These are phyloP conservation scores for Ceratocystis albifundus DNA, from an alignment of 2,329 filamentous ascomycete genomes.

Conservation along the genomic window DNA sequence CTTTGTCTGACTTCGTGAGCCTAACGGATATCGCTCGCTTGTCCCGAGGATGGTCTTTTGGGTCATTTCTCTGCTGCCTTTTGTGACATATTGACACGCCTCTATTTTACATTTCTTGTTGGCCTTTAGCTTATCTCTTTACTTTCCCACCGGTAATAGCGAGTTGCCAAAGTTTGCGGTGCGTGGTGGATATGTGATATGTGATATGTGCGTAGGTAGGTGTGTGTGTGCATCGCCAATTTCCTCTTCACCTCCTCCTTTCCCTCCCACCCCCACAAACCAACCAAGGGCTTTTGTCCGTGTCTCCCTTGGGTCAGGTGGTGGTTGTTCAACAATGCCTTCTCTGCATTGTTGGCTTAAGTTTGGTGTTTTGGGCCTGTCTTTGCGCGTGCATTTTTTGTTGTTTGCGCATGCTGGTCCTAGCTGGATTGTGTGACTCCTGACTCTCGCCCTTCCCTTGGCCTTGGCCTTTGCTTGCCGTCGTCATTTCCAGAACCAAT, in stretches of 20 bases:
- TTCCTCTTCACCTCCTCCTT: background rate
- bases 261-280: too few species aligned
- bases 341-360: background rate
- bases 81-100: too few species aligned
- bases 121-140: background rate
- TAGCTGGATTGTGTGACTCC: background rate
- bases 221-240: background rate
- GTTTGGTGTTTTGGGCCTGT: background rate
- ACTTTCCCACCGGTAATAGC: slow-evolving; percentile 1
- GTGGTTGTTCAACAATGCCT: background rate
- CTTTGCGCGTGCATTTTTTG: background rate
- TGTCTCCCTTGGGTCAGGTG: too few species aligned
- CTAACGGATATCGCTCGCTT: too few species aligned
- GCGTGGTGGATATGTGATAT: background rate
- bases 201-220: background rate
- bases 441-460: background rate
- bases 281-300: too few species aligned
- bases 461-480: background rate
- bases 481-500: slow-evolving; percentile 3
- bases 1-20: too few species aligned
- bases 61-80: too few species aligned
- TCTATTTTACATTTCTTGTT: too few species aligned
- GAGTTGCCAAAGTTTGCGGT: background rate
- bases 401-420: background rate
- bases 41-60: too few species aligned